Evolutionary conservation across 495 filamentous ascomycete species (phyloP).

Genomic region (Gamarada debralockiae): DNA sequence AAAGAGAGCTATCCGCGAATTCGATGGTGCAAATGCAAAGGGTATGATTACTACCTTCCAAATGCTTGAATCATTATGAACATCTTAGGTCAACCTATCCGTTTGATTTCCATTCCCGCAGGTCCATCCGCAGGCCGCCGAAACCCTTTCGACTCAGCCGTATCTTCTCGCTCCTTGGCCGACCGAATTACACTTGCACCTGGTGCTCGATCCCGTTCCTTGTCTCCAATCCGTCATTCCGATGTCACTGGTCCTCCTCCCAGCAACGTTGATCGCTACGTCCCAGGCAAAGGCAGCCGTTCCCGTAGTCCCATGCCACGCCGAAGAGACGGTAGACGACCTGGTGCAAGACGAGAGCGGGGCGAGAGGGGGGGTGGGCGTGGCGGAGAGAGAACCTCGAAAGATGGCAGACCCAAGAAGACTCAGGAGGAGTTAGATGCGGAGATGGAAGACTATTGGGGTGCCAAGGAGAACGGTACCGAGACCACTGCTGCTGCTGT

Average conservation of each 20-base stretch:
- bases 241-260: constrained; percentile 67
- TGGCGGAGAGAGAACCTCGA: constrained; percentile 35
- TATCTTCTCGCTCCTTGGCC: constrained; percentile 59
- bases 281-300: constrained; percentile 55
- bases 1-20: constrained; percentile 69
- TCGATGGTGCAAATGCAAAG: constrained; percentile 87
- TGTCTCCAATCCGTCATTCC: constrained; percentile 51
- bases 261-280: constrained; percentile 78
- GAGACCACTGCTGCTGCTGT: constrained; percentile 22
- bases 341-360: constrained; percentile 43
- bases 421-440: constrained; percentile 73
- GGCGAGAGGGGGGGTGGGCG: constrained; percentile 35
- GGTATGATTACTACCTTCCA: constrained; percentile 35
- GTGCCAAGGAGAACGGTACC: constrained; percentile 16
- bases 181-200: constrained; percentile 65
- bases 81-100: constrained; percentile 69
- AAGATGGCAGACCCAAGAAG: constrained; percentile 65
- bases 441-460: constrained; percentile 83
- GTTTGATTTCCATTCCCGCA: constrained; percentile 61
- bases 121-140: constrained; percentile 38
- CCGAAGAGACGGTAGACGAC: constrained; percentile 47
- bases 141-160: constrained; percentile 57
- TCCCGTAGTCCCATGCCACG: constrained; percentile 44
- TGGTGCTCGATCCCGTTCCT: constrained; percentile 39
- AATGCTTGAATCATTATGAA: neutral